Evolutionary conservation across 768 basidiomycete species (phyloP).

Genomic region (Hygrophorus russula): DNA sequence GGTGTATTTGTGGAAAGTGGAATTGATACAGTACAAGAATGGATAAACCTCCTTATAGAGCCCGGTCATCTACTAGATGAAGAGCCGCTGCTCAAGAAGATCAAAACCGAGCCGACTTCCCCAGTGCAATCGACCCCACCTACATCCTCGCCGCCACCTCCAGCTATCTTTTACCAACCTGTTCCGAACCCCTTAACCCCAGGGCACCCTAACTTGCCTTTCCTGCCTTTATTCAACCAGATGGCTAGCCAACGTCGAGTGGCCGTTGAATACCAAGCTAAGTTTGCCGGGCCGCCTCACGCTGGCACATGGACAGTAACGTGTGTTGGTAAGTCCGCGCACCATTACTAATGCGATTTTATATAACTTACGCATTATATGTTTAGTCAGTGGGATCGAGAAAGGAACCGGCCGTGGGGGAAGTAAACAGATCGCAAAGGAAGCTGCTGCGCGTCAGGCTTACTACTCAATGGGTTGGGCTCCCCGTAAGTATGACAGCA

Average conservation of each 20-base stretch:
- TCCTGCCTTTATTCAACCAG: slow-evolving; percentile 67
- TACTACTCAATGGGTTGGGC: slow-evolving; percentile 73
- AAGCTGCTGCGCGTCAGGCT: slow-evolving; percentile 63
- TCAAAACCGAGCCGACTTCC: slow-evolving; percentile 24
- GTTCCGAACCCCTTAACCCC: slow-evolving; percentile 49
- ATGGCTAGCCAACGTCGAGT: slow-evolving; percentile 56
- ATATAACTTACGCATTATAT: slow-evolving; percentile 4
- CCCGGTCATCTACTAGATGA: slow-evolving; percentile 9
- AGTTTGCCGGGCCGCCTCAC: slow-evolving; percentile 56
- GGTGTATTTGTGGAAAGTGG: slow-evolving; percentile 50
- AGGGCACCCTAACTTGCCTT: slow-evolving; percentile 52
- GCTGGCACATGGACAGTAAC: slow-evolving; percentile 55
- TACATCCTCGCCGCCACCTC: slow-evolving; percentile 13
- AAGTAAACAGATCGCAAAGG: slow-evolving; percentile 69
- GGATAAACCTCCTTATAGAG: slow-evolving; percentile 37
- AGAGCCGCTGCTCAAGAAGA: slow-evolving; percentile 28
- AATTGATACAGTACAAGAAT: slow-evolving; percentile 36
- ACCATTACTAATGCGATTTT: slow-evolving; percentile 1
- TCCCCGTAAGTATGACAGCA: slow-evolving; percentile 17
- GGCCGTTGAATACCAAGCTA: slow-evolving; percentile 46
- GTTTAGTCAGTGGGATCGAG: slow-evolving; percentile 54
- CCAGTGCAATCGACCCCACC: slow-evolving; percentile 18
- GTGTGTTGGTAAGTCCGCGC: slow-evolving; percentile 48
- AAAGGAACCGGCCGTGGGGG: slow-evolving; percentile 56
- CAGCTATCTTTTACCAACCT: slow-evolving; percentile 2